Base-by-base conservation (phyloP, 225 moss, liverwort and hornwort genomes). In the Polytrichum commune region DNA sequence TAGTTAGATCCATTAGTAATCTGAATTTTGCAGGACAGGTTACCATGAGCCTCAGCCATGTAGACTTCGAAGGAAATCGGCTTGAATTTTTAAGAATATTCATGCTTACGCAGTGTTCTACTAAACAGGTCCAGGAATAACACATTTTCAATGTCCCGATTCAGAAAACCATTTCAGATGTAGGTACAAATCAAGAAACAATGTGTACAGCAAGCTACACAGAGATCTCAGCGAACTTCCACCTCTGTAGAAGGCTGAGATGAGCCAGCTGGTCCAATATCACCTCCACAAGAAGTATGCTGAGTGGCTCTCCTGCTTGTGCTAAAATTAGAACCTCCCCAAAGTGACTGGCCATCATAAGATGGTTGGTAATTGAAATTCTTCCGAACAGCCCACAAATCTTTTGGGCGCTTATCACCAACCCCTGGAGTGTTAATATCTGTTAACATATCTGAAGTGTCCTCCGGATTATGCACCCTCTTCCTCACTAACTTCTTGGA, bases 291-390 rank as follows among this genome's bases (percentile, higher is more conserved):
- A 28, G 27, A 30, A 19, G 65, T 16, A 30, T 20, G 27, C 29
- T 65, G 65, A 20, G 19, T 27, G 30, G 20, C 27, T 30, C 18
- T 65, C 30, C 18, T 18, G 32, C 65, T 65, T 18, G 6, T 19
- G 13, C 29, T 65, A 65, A 8, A 65, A 19, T 64, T 29, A 8
- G 65, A 65, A 27, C 19, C 30, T 20, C 65, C 65, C 65, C 65
- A 65, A 8, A 65, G 27, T 27, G 65, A 33, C 65, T 7, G 65
- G 19, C 18, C 29, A 28, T 65, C 65, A 65, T 30, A 65, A 65
- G 65, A 65, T 29, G 64, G 29, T 28, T 28, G 65, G 30, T 29
- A 20, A 65, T 29, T 65, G 65, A 65, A 33, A 7, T 30, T 20
- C 20, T 8, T 30, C 1, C 30, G 65, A 3, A 27, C 65, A 27